phyloP scores from a whole-genome alignment of 495 filamentous ascomycete species.

The Penicillium angulare region DNA sequence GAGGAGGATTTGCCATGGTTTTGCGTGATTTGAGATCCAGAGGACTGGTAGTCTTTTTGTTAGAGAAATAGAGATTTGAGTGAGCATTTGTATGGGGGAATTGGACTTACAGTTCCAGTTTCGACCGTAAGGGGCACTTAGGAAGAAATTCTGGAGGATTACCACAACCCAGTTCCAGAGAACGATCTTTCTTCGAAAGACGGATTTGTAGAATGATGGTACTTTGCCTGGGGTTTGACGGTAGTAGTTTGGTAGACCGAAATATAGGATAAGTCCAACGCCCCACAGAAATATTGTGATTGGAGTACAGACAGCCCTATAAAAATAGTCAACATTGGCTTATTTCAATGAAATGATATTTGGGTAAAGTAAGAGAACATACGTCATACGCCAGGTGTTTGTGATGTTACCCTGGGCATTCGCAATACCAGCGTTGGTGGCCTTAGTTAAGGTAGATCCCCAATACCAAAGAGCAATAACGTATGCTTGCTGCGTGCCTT shows the following conservation, averaged over 20 bases:
- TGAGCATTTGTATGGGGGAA: no score
- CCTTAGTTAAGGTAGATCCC: constrained; percentile 43
- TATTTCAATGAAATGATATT: background rate
- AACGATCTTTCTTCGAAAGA: constrained; percentile 49
- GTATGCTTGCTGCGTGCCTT: constrained; percentile 51
- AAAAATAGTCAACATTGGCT: background rate
- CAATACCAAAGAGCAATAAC: constrained; percentile 54
- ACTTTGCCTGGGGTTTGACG: constrained; percentile 65
- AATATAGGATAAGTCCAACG: constrained; percentile 41
- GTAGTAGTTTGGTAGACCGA: constrained; percentile 50
- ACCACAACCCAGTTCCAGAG: constrained; percentile 50
- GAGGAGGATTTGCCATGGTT: constrained; percentile 43
- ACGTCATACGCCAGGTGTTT: constrained; percentile 50
- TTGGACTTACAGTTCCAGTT: constrained; percentile 47
- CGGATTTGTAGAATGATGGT: constrained; percentile 53
- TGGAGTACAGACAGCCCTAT: constrained; percentile 41
- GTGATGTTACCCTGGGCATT: constrained; percentile 35
- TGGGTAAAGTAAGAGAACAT: constrained; percentile 14
- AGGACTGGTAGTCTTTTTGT: no score
- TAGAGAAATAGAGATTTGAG: no score
- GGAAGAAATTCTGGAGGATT: constrained; percentile 49
- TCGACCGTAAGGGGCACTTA: constrained; percentile 49
- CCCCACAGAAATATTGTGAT: constrained; percentile 43
- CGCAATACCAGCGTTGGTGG: constrained; percentile 31
- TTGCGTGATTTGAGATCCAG: constrained; percentile 47